These are phyloP conservation scores for Calocera cornea DNA, from an alignment of 768 basidiomycete species.

Conservation along the genomic window DNA sequence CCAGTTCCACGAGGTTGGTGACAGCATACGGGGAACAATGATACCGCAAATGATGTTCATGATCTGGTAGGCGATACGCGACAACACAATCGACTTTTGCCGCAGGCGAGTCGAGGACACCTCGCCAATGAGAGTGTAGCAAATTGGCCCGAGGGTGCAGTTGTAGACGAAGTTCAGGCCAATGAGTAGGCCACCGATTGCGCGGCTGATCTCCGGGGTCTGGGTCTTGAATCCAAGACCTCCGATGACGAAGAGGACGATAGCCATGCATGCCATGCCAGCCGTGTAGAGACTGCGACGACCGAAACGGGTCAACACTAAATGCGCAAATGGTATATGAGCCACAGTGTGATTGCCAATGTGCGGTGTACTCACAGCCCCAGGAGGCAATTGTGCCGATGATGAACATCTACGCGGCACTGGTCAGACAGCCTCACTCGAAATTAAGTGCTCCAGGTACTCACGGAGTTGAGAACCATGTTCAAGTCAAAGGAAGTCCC, in stretches of 20 bases:
- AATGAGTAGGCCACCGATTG: conserved; percentile 23
- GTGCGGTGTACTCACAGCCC: conserved; percentile 15
- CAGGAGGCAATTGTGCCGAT: conserved; percentile 25
- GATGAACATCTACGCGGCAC: conserved; percentile 18
- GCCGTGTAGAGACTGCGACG: conserved; percentile 26
- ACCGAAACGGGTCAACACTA: conserved; percentile 21
- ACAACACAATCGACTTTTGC: conserved; percentile 24
- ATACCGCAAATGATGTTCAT: conserved; percentile 17
- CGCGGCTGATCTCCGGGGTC: conserved; percentile 15
- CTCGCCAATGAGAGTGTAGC: conserved; percentile 23
- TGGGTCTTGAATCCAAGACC: conserved; percentile 19
- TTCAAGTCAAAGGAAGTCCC: conserved; percentile 17
- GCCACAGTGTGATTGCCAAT: neutral
- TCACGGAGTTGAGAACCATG: conserved; percentile 15
- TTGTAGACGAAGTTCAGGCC: conserved; percentile 25
- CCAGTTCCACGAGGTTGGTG: neutral
- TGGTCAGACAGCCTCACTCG: neutral
- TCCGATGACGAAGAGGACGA: conserved; percentile 25
- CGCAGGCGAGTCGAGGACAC: conserved; percentile 23
- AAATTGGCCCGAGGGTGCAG: conserved; percentile 22
- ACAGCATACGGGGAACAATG: conserved; percentile 11
- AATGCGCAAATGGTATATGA: neutral
- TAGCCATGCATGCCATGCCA: conserved; percentile 21
- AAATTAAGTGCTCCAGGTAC: neutral
- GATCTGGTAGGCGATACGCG: conserved; percentile 16